Conservation (phyloP, 2,329 filamentous ascomycete genomes). For the Colletotrichum eremochloae region DNA sequence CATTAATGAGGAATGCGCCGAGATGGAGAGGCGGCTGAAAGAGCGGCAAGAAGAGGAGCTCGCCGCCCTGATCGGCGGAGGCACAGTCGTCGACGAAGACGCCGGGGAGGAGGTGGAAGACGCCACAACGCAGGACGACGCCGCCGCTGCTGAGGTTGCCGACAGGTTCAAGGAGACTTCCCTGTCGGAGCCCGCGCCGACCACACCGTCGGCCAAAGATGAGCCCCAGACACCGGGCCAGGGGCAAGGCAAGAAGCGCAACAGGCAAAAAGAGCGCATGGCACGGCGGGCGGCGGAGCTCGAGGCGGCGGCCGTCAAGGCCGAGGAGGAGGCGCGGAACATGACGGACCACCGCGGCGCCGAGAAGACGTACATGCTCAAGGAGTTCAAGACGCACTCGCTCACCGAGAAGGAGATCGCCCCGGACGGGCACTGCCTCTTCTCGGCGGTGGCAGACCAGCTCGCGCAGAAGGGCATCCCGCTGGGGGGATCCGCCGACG, state of each 20-base stretch:
- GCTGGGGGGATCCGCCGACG: constrained; percentile 47
- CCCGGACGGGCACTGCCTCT: constrained; percentile 95
- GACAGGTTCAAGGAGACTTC: constrained; percentile 35
- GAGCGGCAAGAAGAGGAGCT: constrained; percentile 76
- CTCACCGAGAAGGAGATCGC: constrained; percentile 83
- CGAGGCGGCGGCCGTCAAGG: constrained; percentile 75
- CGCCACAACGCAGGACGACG: constrained; percentile 36
- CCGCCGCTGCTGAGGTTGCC: constrained; percentile 45
- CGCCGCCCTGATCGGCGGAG: constrained; percentile 54
- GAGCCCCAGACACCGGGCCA: constrained; percentile 40
- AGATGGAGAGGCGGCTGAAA: constrained; percentile 74
- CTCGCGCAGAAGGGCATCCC: constrained; percentile 67
- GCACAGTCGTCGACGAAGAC: constrained; percentile 21
- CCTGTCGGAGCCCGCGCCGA: constrained; percentile 3
- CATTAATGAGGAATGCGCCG: constrained; percentile 81
- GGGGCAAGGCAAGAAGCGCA: constrained; percentile 76
- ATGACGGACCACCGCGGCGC: constrained; percentile 80
- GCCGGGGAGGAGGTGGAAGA: constrained; percentile 43
- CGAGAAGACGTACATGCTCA: constrained; percentile 79
- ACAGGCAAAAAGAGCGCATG: constrained; percentile 90
- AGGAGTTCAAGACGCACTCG: constrained; percentile 71
- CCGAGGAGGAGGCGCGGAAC: constrained; percentile 79
- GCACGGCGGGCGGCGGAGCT: constrained; percentile 90
- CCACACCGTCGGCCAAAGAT: constrained; percentile 37
- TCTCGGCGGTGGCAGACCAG: constrained; percentile 91